A percentile compares a stretch with the other conserved stretches of the same genome.
These are phyloP conservation scores for Zygoascus hellenicus DNA, from an alignment of 1,139 yeast genomes.

Conservation along the genomic window DNA sequence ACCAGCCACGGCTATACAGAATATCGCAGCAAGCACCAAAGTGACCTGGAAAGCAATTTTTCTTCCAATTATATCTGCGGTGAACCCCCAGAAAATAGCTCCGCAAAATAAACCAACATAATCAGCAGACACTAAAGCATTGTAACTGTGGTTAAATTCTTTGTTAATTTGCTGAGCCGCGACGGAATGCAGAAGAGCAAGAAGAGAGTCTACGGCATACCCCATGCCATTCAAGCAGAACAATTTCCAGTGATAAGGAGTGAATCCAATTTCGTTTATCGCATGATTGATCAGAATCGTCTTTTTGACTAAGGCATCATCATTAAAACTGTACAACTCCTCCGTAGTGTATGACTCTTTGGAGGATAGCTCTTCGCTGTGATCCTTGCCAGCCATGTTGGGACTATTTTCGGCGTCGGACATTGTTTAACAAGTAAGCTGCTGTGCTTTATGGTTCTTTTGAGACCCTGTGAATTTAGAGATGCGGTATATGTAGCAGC, in stretches of 20 bases:
- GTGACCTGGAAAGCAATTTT: slow-evolving; percentile 46
- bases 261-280: slow-evolving; percentile 29
- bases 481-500: too few relatives aligned
- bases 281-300: slow-evolving; percentile 28
- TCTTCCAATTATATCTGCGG: slow-evolving; percentile 51
- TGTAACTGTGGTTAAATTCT: slow-evolving; percentile 22
- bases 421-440: too few relatives aligned
- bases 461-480: too few relatives aligned
- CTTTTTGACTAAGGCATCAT: slow-evolving; percentile 21
- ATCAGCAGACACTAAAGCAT: slow-evolving; percentile 40
- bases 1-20: slow-evolving; percentile 50
- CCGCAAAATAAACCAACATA: slow-evolving; percentile 32
- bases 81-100: slow-evolving; percentile 42
- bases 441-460: too few relatives aligned
- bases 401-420: too few relatives aligned
- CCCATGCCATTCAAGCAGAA: slow-evolving; percentile 47
- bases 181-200: slow-evolving; percentile 44
- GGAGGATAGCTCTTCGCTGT: not conserved
- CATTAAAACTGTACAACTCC: slow-evolving; percentile 13
- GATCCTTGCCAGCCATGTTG: too few relatives aligned
- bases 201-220: slow-evolving; percentile 56
- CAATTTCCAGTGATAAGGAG: slow-evolving; percentile 28
- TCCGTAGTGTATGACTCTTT: slow-evolving; percentile 7
- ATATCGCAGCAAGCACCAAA: slow-evolving; percentile 41
- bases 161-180: slow-evolving; percentile 31